phyloP scores from a whole-genome alignment of 305 asterid species.

The Monarda citriodora region DNA sequence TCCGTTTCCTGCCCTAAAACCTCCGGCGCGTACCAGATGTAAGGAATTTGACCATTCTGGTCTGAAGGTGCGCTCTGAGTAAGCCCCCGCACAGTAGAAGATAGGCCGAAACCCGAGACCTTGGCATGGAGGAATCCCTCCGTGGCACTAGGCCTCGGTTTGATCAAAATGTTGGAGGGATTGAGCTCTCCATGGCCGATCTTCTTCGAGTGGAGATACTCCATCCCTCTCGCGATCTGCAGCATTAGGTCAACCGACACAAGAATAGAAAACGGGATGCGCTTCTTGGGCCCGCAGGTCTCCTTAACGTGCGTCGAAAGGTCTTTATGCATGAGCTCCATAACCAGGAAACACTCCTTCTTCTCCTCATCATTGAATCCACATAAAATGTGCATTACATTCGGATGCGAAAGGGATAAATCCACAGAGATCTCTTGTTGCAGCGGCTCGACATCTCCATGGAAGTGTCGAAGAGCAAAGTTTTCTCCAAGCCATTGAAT shows the following conservation, averaged over 20 bases:
- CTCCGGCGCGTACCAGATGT: conserved; percentile 91
- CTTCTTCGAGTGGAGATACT: conserved; percentile 77
- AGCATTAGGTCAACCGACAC: conserved; percentile 77
- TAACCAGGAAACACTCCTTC: conserved; percentile 70
- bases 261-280: conserved; percentile 68
- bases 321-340: conserved; percentile 83
- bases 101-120: conserved; percentile 68
- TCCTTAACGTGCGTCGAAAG: conserved; percentile 68
- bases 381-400: conserved; percentile 63
- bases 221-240: conserved; percentile 96
- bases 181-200: conserved; percentile 76
- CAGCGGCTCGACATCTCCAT: conserved; percentile 48
- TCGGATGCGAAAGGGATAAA: conserved; percentile 70
- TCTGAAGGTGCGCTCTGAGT: conserved; percentile 34
- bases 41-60: conserved; percentile 26
- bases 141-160: conserved; percentile 32
- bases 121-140: conserved; percentile 75
- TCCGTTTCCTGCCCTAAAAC: conserved; percentile 61
- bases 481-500: conserved; percentile 94
- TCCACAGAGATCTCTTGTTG: conserved; percentile 47
- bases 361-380: conserved; percentile 74
- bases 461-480: conserved; percentile 70
- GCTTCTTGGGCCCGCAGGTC: conserved; percentile 59
- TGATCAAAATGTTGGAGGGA: conserved; percentile 65
- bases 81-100: conserved; percentile 26